These are phyloP conservation scores for Ganoderma resinaceum DNA, from an alignment of 1,284 basidiomycete species.

Conservation along the genomic window DNA sequence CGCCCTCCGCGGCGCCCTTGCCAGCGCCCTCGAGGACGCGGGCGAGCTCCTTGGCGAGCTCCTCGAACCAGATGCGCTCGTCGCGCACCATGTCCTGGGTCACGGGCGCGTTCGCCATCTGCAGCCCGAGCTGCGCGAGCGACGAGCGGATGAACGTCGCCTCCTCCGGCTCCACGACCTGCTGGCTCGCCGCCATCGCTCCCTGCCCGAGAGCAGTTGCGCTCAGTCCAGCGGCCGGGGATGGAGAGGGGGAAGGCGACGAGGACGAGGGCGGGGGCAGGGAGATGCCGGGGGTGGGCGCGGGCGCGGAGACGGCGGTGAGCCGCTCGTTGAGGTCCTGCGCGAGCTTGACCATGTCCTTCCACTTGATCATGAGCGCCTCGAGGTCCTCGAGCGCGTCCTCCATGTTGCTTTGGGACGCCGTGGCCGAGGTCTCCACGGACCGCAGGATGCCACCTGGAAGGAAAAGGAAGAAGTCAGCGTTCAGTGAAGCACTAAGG, in stretches of 20 bases:
- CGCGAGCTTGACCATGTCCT: constrained; percentile 92
- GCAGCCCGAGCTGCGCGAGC: constrained; percentile 87
- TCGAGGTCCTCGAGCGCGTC: constrained; percentile 91
- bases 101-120: constrained; percentile 79
- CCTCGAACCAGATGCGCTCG: constrained; percentile 82
- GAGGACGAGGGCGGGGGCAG: constrained; percentile 5
- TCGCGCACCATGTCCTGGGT: constrained; percentile 92
- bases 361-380: constrained; percentile 90
- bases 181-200: constrained; percentile 1
- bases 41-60: constrained; percentile 86
- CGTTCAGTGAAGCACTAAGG: constrained; percentile 9
- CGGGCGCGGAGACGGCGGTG: constrained; percentile 57
- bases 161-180: constrained; percentile 69
- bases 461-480: neutral
- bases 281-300: constrained; percentile 32
- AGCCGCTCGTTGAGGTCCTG: constrained; percentile 88
- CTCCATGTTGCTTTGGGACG: constrained; percentile 72
- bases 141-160: constrained; percentile 89
- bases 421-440: constrained; percentile 73
- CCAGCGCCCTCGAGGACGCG: constrained; percentile 65
- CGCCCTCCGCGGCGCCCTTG: constrained; percentile 49
- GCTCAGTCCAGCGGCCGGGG: neutral
- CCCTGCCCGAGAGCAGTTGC: neutral
- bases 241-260: constrained; percentile 17
- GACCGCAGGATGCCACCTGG: constrained; percentile 82